phyloP scores from a whole-genome alignment of 2,329 filamentous ascomycete species.

The Hansfordia pulvinata region DNA sequence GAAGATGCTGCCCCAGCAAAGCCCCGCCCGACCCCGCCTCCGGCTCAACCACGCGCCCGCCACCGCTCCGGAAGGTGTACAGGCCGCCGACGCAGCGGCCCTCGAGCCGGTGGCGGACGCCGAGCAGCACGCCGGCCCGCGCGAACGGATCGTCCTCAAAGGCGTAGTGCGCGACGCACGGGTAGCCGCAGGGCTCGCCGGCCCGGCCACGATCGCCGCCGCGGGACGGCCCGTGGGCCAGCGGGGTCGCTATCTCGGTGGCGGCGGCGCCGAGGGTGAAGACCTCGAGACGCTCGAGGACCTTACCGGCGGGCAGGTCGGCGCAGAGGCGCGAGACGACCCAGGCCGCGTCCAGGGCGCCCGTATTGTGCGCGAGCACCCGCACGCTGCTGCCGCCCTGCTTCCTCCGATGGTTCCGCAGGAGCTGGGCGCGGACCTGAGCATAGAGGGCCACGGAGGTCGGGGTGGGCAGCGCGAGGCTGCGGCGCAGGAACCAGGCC shows the following conservation, averaged over 20 bases:
- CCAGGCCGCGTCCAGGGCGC: constrained; percentile 20
- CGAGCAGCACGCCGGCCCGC: constrained; percentile 21
- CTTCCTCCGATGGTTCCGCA: too few species aligned
- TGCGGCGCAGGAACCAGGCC: constrained; percentile 18
- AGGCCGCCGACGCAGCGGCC: constrained; percentile 24
- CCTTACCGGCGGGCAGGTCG: constrained; percentile 21
- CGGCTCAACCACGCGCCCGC: too few species aligned
- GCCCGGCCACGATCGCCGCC: constrained; percentile 1
- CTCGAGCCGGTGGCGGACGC: constrained; percentile 19
- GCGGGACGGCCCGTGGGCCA: constrained; percentile 6
- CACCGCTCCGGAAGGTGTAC: constrained; percentile 17
- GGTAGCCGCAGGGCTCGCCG: constrained; percentile 2
- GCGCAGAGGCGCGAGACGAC: constrained; percentile 21
- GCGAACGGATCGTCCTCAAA: constrained; percentile 21
- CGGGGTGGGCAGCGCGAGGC: constrained; percentile 14
- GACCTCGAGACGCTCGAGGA: constrained; percentile 23
- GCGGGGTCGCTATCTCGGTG: constrained; percentile 21
- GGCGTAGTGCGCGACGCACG: constrained; percentile 9
- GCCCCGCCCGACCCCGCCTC: too few species aligned
- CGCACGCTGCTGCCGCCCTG: constrained; percentile 18
- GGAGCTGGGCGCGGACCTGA: constrained; percentile 20
- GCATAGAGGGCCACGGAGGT: constrained; percentile 18
- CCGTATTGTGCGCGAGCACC: constrained; percentile 24
- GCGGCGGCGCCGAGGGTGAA: constrained; percentile 28
- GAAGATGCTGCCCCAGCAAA: constrained; percentile 4